A percentile compares a stretch with the other conserved stretches of the same genome.
Conservation (phyloP, 805 yeast species). For the Wickerhamiella azymoides region DNA sequence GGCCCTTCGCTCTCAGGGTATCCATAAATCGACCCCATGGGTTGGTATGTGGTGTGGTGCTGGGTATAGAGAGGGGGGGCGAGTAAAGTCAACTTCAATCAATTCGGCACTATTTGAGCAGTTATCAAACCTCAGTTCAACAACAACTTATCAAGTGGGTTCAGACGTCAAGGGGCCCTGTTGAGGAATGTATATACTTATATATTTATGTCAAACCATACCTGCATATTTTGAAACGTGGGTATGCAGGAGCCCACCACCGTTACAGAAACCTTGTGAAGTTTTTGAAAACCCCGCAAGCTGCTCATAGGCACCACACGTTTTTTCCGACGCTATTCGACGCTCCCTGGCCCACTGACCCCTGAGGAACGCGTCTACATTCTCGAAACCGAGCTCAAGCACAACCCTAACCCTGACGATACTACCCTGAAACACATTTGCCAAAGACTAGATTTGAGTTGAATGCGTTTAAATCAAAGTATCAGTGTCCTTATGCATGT, state of each 20-base stretch:
- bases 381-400: neutral
- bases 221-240: neutral
- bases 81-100: constrained; percentile 4
- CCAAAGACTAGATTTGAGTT: neutral
- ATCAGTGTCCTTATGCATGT: neutral
- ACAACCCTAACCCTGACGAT: neutral
- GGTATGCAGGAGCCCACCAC: neutral
- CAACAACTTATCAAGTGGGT: neutral
- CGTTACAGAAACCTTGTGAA: neutral
- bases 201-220: neutral
- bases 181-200: neutral
- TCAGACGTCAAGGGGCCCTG: neutral
- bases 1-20: constrained; percentile 1
- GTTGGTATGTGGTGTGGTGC: neutral
- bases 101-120: neutral
- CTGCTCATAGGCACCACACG: no score
- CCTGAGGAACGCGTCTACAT: neutral
- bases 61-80: neutral
- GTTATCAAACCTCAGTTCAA: neutral
- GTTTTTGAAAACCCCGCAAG: no score
- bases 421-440: neutral
- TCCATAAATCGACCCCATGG: constrained; percentile 6
- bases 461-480: neutral
- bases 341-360: neutral
- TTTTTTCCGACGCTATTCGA: no score